A percentile compares a stretch with the other conserved stretches of the same genome.
These are phyloP conservation scores for Epichloe coenophiala DNA, from an alignment of 2,329 filamentous ascomycete species.

Conservation along the genomic window DNA sequence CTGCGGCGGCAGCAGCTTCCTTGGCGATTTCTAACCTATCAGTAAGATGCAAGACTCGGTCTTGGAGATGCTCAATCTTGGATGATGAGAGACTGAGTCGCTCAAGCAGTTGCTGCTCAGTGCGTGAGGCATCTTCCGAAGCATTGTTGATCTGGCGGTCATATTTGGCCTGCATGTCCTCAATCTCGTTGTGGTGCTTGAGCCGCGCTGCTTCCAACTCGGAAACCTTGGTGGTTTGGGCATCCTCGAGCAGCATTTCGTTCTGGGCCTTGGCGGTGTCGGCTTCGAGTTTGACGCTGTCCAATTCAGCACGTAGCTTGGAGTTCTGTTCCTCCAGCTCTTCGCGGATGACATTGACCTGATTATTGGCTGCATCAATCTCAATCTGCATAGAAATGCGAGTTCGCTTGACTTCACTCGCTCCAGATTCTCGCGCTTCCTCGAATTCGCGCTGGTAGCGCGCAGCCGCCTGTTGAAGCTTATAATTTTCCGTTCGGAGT, in stretches of 20 bases:
- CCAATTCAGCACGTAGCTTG: slow-evolving; percentile 60
- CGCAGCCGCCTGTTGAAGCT: slow-evolving; percentile 54
- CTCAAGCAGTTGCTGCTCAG: slow-evolving; percentile 68
- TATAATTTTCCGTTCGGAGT: slow-evolving; percentile 53
- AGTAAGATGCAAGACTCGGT: slow-evolving; percentile 72
- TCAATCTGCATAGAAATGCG: slow-evolving; percentile 69
- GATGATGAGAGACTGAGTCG: slow-evolving; percentile 70
- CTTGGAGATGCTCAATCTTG: slow-evolving; percentile 74
- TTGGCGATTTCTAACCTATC: slow-evolving; percentile 86
- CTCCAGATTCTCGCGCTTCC: slow-evolving; percentile 67
- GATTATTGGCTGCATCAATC: slow-evolving; percentile 69
- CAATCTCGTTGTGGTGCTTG: slow-evolving; percentile 55
- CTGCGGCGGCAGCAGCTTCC: slow-evolving; percentile 73
- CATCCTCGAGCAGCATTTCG: slow-evolving; percentile 75
- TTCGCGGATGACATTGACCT: slow-evolving; percentile 70
- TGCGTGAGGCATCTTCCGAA: slow-evolving; percentile 67
- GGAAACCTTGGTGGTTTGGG: slow-evolving; percentile 52
- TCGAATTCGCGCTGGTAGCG: slow-evolving; percentile 71
- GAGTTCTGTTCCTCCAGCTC: slow-evolving; percentile 70
- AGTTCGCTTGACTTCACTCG: slow-evolving; percentile 68
- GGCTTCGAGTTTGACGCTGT: slow-evolving; percentile 63
- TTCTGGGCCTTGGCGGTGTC: slow-evolving; percentile 70
- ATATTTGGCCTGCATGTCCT: slow-evolving; percentile 64
- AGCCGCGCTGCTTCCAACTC: slow-evolving; percentile 35
- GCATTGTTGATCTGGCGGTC: slow-evolving; percentile 59